Evolutionary conservation across 2,329 filamentous ascomycete genomes (phyloP), one percentile per base, ranked within the genome.

Genomic region (Thelonectria olida): DNA sequence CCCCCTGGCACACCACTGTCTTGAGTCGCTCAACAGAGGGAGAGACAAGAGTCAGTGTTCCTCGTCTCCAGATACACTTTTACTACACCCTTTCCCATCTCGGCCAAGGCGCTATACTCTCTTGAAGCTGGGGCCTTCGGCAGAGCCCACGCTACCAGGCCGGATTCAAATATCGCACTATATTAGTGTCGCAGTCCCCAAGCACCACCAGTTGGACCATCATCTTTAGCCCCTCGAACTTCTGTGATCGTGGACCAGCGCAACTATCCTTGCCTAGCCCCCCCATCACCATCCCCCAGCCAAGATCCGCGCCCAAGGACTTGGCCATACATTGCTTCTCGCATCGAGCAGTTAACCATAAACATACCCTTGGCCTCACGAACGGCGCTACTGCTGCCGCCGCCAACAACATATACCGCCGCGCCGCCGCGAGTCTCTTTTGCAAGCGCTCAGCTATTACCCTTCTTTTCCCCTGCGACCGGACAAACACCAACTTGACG

Each of bases 131-230:
- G 72, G 65, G 49, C 59, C n/a, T 64, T 74, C 72, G 72, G 74
- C 69, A 75, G 67, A 72, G 69, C 61, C 68, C 72, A 72, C 71
- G 58, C 64, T 65, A 68, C 71, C 67, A 70, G 70, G 47, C 66
- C 70, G 64, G n/a, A 72, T 71, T 67, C 70, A 71, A 42, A 75
- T 69, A 74, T 65, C 72, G 73, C 73, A 77, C 76, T 78, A 78
- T 78, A 78, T 76, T 78, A 78, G 76, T 76, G 72, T 69, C 68
- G 70, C 68, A 67, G 73, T 76, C 74, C 76, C 75, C 74, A 76
- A 75, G 73, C 73, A 69, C 28, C 28, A 8, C 28, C 28, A 13
- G 28, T 31, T 13, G 66, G 69, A 73, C 69, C 67, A 68, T 61
- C 55, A 54, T 56, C 64, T 62, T 60, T 74, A 73, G 71, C 65